Base-by-base conservation (phyloP, 805 yeast genomes). In the Yueomyces sp. region DNA sequence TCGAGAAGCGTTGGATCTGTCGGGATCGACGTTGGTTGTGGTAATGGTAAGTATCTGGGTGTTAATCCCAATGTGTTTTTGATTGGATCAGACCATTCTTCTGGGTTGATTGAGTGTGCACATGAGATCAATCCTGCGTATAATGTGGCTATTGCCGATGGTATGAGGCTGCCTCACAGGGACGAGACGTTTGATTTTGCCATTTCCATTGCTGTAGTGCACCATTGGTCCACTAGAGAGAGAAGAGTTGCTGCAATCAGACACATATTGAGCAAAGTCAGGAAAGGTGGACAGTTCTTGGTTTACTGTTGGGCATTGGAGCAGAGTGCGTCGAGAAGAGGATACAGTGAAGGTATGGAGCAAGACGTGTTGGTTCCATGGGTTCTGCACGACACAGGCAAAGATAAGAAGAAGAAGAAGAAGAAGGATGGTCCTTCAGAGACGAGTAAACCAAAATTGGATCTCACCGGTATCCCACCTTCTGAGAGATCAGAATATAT, bases 291-390 rank as follows among this genome's bases (percentile, higher is more conserved):
- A 1, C 73, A 71, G 42, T 83, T 85, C 0, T 64, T 92, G 53
- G 74, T 92, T 5, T 92, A 90, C 59, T 94, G 94, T 42, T 92
- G 98, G 98, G 98, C 98, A 0, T 63, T 92, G 42, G 98, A 92
- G 51, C 98, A 92, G 60, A 83, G 80, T 45, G 72, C 69, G 28
- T 83, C 95, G 0, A 70, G 96, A 51, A 71, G 97, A 53, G 97
- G 97, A 0, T 92, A 86, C 64, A 79, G 82, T 50, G 88, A 79
- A 51, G 94, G 94, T 8, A 87, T 82, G 76, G 87, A 83, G 43
- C 97, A 85, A 59, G 98, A 92, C 57, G 84, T 90, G 1, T 64
- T 92, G 53, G 95, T 92, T 26, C 98, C 98, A 0, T 92, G 98
- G 98, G 95, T 88, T 2, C 64, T 80, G 31, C 77, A 77, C 49